Percentiles rank a stretch among this genome's conserved stretches.
Evolutionary conservation across 768 basidiomycete species (phyloP).

Genomic region (Lepiota venenata): DNA sequence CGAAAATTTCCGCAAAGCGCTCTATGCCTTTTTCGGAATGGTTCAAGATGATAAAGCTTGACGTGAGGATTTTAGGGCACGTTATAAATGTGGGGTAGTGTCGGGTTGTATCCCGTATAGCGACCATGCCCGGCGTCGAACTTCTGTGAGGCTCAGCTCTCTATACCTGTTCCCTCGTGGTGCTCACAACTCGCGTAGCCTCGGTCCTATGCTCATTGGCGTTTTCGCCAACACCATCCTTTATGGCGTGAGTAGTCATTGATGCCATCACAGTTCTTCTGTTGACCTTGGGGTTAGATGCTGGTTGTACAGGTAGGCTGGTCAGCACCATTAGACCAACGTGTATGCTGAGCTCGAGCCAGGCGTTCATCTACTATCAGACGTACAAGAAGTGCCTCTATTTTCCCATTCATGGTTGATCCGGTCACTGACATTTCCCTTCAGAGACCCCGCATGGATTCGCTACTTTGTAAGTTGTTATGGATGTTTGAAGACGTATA

Average conservation of each 20-base stretch:
- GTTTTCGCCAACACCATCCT: slow-evolving; percentile 41
- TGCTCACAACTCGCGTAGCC: slow-evolving; percentile 19
- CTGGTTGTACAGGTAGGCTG: slow-evolving; percentile 30
- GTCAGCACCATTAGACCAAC: too few relatives aligned
- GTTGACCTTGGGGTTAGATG: slow-evolving; percentile 20
- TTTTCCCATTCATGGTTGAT: background rate
- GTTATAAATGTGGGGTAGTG: background rate
- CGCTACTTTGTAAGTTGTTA: slow-evolving; percentile 19
- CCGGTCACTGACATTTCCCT: background rate
- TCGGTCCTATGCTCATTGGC: slow-evolving; percentile 44
- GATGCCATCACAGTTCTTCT: background rate
- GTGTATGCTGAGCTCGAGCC: background rate
- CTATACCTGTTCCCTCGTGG: background rate
- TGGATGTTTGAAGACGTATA: background rate
- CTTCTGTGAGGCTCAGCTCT: background rate
- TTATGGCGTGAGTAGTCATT: slow-evolving; percentile 33
- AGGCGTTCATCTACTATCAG: slow-evolving; percentile 36
- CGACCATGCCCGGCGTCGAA: slow-evolving; percentile 2
- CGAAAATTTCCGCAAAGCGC: too few relatives aligned
- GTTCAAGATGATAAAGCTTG: too few relatives aligned
- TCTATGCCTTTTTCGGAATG: too few relatives aligned
- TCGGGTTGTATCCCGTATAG: background rate
- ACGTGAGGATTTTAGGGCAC: too few relatives aligned
- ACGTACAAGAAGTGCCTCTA: slow-evolving; percentile 33
- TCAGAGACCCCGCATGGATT: slow-evolving; percentile 39